Conservation (phyloP, 2,329 filamentous ascomycete species). For the Colletotrichum falcatum region DNA sequence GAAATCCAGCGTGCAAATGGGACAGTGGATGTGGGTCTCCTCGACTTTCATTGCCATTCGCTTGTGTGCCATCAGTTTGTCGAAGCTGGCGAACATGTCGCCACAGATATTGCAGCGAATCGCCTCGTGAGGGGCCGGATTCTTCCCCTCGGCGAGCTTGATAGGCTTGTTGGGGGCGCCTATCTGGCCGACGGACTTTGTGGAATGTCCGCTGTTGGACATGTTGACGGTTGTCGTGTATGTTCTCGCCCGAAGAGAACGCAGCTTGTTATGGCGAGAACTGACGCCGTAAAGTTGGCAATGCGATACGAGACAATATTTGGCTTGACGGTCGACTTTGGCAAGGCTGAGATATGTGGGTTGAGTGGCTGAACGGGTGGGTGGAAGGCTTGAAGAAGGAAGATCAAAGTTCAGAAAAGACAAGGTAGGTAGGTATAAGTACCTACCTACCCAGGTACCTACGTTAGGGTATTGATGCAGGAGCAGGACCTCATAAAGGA, state of each 20-base stretch:
- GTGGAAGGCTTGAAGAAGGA: neutral
- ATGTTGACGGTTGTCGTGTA: neutral
- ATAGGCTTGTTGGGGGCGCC: neutral
- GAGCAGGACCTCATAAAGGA: neutral
- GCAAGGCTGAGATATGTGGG: neutral
- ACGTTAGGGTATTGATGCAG: neutral
- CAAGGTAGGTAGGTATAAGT: neutral
- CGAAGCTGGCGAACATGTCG: conserved; percentile 10
- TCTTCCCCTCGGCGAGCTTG: neutral
- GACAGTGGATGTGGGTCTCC: conserved; percentile 52
- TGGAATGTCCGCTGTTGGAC: conserved; percentile 12
- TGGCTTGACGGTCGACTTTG: neutral
- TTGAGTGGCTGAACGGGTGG: neutral
- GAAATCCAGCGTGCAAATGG: conserved; percentile 54
- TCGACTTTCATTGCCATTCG: conserved; percentile 49
- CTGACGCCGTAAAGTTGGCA: neutral
- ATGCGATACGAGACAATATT: neutral
- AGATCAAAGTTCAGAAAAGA: neutral
- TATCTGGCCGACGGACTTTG: neutral
- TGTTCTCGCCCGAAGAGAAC: neutral
- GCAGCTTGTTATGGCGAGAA: neutral
- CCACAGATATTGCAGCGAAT: conserved; percentile 14
- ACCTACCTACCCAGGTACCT: too few relatives aligned
- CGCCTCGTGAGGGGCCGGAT: conserved; percentile 19
- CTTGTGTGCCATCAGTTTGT: conserved; percentile 29